Evolutionary conservation across 2,329 filamentous ascomycete species (phyloP).

Genomic region (Coniochaeta hoffmannii): DNA sequence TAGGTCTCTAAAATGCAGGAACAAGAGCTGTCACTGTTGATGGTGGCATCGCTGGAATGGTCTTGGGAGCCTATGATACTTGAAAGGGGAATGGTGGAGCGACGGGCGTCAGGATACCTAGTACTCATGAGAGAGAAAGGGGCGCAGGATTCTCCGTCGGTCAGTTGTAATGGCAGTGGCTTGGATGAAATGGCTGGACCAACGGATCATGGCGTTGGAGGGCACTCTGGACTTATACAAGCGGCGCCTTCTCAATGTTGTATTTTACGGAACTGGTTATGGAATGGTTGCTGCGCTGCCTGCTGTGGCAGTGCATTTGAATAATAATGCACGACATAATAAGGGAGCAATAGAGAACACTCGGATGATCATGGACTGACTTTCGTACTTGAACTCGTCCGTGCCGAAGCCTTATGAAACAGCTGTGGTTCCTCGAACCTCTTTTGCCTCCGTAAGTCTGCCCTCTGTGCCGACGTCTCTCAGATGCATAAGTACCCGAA

Average conservation of each 20-base stretch:
- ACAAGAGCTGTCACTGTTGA: too few species aligned
- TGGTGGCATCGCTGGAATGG: not conserved
- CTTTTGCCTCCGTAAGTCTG: too few species aligned
- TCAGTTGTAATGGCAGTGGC: not conserved
- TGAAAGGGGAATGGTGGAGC: not conserved
- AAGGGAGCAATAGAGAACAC: not conserved
- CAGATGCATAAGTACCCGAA: too few species aligned
- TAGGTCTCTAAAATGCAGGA: too few species aligned
- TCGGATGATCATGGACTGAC: too few species aligned
- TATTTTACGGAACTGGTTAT: not conserved
- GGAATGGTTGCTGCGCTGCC: not conserved
- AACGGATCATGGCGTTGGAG: not conserved
- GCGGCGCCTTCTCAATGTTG: not conserved
- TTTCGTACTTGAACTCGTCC: too few species aligned
- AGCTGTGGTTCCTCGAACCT: too few species aligned
- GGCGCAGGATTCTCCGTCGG: not conserved
- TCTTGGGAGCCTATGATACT: not conserved
- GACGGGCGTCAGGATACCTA: too few species aligned
- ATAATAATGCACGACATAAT: not conserved
- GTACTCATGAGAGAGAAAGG: not conserved
- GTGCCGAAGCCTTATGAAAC: too few species aligned
- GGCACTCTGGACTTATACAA: not conserved
- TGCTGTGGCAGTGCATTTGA: not conserved
- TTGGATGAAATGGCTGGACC: slow-evolving; percentile 1
- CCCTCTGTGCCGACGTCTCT: too few species aligned